Percentiles rank a stretch among this genome's conserved stretches.
phyloP scores from a whole-genome alignment of 495 filamentous ascomycete species.

The Trypethelium eluteriae region DNA sequence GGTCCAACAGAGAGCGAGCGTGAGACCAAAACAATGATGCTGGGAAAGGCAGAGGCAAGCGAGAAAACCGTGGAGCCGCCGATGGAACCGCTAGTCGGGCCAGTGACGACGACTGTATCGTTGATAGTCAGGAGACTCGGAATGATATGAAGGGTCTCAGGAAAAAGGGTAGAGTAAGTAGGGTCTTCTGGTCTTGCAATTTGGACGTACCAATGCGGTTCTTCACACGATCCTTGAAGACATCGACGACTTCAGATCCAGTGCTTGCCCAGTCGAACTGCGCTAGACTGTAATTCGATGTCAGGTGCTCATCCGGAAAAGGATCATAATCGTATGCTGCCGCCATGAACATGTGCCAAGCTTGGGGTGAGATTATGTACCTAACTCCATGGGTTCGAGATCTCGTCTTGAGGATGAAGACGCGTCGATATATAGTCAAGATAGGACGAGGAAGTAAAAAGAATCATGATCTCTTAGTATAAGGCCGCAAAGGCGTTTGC shows the following conservation, averaged over 20 bases:
- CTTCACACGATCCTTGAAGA: conserved; percentile 23
- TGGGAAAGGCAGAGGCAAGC: neutral
- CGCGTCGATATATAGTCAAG: neutral
- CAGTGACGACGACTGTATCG: conserved; percentile 30
- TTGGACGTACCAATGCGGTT: conserved; percentile 13
- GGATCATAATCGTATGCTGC: conserved; percentile 6
- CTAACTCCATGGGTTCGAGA: neutral
- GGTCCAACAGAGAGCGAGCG: neutral
- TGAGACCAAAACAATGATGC: neutral
- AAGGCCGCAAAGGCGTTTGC: neutral
- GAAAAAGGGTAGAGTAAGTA: neutral
- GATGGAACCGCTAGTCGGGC: conserved; percentile 18
- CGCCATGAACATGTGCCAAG: neutral
- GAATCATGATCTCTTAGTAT: neutral
- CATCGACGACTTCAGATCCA: conserved; percentile 26
- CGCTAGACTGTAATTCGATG: conserved; percentile 4
- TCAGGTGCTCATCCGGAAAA: conserved; percentile 32
- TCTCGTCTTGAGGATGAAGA: neutral
- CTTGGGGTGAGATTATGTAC: neutral
- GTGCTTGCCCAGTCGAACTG: conserved; percentile 20
- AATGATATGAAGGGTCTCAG: neutral
- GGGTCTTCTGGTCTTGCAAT: neutral
- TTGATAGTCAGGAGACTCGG: neutral
- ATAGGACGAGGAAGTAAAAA: neutral
- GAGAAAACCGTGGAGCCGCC: neutral